Percentiles rank a stretch among this genome's conserved stretches.
Evolutionary conservation across 306 rosid genomes (phyloP).

Genomic region (Vigna nakashimae): DNA sequence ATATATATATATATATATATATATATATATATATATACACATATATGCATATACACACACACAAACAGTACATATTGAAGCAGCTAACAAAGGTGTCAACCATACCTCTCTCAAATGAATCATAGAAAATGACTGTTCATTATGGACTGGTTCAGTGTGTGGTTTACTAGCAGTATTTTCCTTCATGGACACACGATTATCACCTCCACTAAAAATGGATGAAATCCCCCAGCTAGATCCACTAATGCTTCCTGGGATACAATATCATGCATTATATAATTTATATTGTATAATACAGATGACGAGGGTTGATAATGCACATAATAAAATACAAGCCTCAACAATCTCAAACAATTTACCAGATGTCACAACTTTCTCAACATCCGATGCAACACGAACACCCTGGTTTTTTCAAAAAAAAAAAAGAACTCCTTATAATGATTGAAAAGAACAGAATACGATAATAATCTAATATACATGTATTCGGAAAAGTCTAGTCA

Average conservation of each 20-base stretch:
- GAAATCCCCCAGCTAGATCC: conserved; percentile 84
- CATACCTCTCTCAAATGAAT: conserved; percentile 89
- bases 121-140: conserved; percentile 60
- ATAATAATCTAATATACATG: background rate
- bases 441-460: conserved; percentile 26
- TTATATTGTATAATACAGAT: background rate
- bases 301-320: conserved; percentile 9
- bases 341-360: conserved; percentile 56
- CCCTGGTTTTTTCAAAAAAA: conserved; percentile 47
- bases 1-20: background rate
- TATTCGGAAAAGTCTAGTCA: conserved; percentile 5
- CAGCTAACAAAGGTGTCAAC: conserved; percentile 1
- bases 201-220: conserved; percentile 77
- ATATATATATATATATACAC: too few species aligned
- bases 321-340: conserved; percentile 5
- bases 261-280: conserved; percentile 34
- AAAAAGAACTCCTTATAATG: too few species aligned
- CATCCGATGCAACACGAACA: conserved; percentile 63
- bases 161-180: conserved; percentile 59
- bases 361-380: conserved; percentile 65
- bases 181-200: conserved; percentile 63
- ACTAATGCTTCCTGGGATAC: conserved; percentile 61
- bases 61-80: conserved; percentile 18
- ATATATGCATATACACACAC: too few species aligned
- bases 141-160: conserved; percentile 62